A percentile compares a stretch with the other conserved stretches of the same genome.
Evolutionary conservation across 75 land plant species (phyloP).

Genomic region (Chamaecyparis obtusa): DNA sequence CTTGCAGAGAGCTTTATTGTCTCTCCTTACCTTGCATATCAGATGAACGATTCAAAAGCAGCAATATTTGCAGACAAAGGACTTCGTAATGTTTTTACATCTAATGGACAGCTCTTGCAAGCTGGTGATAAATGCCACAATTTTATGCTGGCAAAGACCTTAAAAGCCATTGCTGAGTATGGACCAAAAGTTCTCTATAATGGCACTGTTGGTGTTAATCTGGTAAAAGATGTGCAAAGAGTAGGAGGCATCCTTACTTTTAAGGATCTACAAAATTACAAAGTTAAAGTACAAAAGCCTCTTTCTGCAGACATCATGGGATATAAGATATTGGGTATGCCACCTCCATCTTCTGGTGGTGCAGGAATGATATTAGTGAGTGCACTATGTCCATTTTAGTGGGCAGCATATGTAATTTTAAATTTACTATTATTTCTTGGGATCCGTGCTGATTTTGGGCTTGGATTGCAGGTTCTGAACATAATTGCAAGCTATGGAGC

Average conservation of each 20-base stretch:
- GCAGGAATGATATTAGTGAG: slow-evolving; percentile 63
- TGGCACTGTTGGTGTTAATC: slow-evolving; percentile 55
- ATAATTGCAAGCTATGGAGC: slow-evolving; percentile 59
- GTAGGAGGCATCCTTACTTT: slow-evolving; percentile 69
- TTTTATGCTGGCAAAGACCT: slow-evolving; percentile 45
- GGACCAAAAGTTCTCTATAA: slow-evolving; percentile 63
- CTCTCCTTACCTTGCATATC: slow-evolving; percentile 60
- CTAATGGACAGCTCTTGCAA: slow-evolving; percentile 53
- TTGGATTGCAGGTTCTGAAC: slow-evolving; percentile 56
- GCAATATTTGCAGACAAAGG: slow-evolving; percentile 60
- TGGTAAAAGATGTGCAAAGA: slow-evolving; percentile 52
- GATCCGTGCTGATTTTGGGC: not conserved
- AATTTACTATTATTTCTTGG: not conserved
- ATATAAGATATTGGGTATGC: slow-evolving; percentile 67
- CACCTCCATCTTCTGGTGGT: slow-evolving; percentile 88
- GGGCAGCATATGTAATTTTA: not conserved
- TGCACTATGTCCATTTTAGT: not conserved
- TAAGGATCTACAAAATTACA: slow-evolving; percentile 53
- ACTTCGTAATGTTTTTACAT: slow-evolving; percentile 38
- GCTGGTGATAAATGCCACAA: slow-evolving; percentile 50
- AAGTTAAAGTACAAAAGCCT: slow-evolving; percentile 48
- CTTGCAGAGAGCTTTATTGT: slow-evolving; percentile 69
- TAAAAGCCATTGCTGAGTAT: slow-evolving; percentile 38
- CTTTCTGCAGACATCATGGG: slow-evolving; percentile 46
- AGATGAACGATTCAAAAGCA: slow-evolving; percentile 24